Conservation (phyloP, 2,329 filamentous ascomycete genomes). For the Madurella fahalii region DNA sequence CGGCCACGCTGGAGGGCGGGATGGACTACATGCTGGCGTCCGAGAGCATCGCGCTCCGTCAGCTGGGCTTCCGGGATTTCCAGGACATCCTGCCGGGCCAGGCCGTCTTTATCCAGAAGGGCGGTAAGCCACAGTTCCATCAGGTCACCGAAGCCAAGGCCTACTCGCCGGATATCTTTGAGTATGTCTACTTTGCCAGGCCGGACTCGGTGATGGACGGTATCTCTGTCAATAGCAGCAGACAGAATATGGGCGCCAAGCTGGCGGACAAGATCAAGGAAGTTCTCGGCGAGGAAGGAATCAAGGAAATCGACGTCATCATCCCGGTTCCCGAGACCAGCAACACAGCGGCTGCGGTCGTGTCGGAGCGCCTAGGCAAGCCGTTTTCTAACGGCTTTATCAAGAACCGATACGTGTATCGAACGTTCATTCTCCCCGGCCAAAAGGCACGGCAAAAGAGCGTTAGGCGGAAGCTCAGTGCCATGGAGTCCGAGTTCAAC, state of each 20-base stretch:
- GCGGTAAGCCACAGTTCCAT: constrained; percentile 65
- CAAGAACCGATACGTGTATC: constrained; percentile 85
- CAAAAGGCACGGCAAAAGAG: constrained; percentile 78
- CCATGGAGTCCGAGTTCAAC: constrained; percentile 80
- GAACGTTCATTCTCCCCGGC: constrained; percentile 65
- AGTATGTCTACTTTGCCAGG: constrained; percentile 82
- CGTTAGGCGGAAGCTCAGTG: constrained; percentile 83
- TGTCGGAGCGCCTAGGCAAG: constrained; percentile 71
- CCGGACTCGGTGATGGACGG: constrained; percentile 82
- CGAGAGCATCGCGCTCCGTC: constrained; percentile 77
- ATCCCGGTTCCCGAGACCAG: constrained; percentile 73
- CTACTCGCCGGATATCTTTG: constrained; percentile 83
- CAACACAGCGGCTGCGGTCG: constrained; percentile 72
- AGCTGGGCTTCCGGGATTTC: constrained; percentile 75
- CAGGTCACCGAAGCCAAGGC: constrained; percentile 65
- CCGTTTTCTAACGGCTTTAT: constrained; percentile 79
- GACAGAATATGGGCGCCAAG: constrained; percentile 81
- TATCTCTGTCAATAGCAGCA: constrained; percentile 78
- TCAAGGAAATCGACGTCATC: constrained; percentile 76
- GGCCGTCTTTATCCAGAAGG: constrained; percentile 81
- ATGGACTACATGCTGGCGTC: constrained; percentile 89
- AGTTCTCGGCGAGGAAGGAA: constrained; percentile 62
- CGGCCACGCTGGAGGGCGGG: constrained; percentile 55
- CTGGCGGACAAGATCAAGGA: constrained; percentile 69
- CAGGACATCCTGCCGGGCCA: constrained; percentile 76